Conservation (phyloP, 2,329 filamentous ascomycete genomes). For the Talaromyces sp. region DNA sequence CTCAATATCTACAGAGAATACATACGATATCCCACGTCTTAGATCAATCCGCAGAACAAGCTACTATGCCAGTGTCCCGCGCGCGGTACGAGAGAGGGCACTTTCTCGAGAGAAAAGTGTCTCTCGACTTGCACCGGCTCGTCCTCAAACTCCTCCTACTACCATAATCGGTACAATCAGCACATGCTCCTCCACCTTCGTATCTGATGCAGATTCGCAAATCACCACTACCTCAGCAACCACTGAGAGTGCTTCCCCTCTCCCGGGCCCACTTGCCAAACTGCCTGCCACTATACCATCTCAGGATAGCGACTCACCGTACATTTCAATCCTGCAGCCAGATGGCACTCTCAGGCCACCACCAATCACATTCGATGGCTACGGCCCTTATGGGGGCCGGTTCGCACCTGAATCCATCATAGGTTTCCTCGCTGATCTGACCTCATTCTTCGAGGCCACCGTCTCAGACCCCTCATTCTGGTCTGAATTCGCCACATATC, state of each 20-base stretch:
- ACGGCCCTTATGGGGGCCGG: slow-evolving; percentile 30
- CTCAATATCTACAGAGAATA: slow-evolving; percentile 1
- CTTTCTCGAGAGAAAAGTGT: neutral
- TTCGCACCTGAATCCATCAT: slow-evolving; percentile 33
- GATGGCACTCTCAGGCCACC: slow-evolving; percentile 25
- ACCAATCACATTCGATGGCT: slow-evolving; percentile 24
- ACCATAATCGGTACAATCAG: slow-evolving; percentile 10
- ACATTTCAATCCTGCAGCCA: slow-evolving; percentile 24
- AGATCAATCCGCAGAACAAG: slow-evolving; percentile 7
- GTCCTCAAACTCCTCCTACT: neutral
- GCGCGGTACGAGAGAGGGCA: neutral
- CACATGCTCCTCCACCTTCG: slow-evolving; percentile 9
- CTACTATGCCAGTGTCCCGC: slow-evolving; percentile 5
- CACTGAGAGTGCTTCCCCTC: slow-evolving; percentile 13
- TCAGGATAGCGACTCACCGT: slow-evolving; percentile 17
- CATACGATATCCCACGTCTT: slow-evolving; percentile 8
- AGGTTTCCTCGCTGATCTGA: slow-evolving; percentile 28
- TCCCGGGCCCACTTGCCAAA: slow-evolving; percentile 12
- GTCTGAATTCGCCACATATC: slow-evolving; percentile 26
- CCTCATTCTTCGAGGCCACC: slow-evolving; percentile 26
- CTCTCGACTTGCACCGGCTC: neutral
- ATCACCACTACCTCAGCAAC: slow-evolving; percentile 15
- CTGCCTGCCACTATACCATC: neutral
- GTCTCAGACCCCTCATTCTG: slow-evolving; percentile 31
- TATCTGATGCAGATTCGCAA: slow-evolving; percentile 18